Percentiles rank a stretch among this genome's conserved stretches.
Evolutionary conservation across 306 rosid species (phyloP).

Genomic region (cucumber (Cucumis sativus)): Cucumber_9930_V3 NC_026657.2:37991001-37991500

Average conservation of each 20-base stretch:
- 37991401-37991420: too few relatives aligned
- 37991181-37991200: not conserved
- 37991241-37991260: conserved; percentile 15
- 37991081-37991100: not conserved
- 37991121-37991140: not conserved
- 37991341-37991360: too few relatives aligned
- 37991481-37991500: too few relatives aligned
- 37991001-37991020: too few relatives aligned
- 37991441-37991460: too few relatives aligned
- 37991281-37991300: not conserved
- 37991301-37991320: too few relatives aligned
- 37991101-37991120: not conserved
- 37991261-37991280: not conserved
- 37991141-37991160: not conserved
- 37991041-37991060: not conserved
- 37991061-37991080: not conserved
- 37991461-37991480: too few relatives aligned
- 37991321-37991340: too few relatives aligned
- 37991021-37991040: not conserved
- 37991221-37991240: conserved; percentile 9
- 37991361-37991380: too few relatives aligned
- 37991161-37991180: not conserved
- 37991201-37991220: not conserved
- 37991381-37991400: too few relatives aligned
- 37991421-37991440: too few relatives aligned